Evolutionary conservation across 1,139 yeast genomes (phyloP).

Genomic region (Geotrichum fermentans): DNA sequence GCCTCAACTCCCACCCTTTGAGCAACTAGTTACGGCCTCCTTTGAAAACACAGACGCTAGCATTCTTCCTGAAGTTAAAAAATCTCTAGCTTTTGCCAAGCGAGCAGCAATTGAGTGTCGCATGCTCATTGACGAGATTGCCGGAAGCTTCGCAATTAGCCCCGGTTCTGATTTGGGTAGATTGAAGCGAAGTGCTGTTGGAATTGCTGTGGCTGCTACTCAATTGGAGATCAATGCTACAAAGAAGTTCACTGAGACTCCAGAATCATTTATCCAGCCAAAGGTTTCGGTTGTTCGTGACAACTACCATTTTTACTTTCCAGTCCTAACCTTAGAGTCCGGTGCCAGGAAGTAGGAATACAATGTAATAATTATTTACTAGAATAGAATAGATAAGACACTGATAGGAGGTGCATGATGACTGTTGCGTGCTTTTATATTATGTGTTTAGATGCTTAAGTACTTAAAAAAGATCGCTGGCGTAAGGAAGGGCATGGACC

Average conservation of each 20-base stretch:
- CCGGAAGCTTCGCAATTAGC: conserved; percentile 21
- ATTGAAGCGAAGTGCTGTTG: conserved; percentile 35
- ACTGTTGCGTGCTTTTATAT: background rate
- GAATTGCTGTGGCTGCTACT: conserved; percentile 30
- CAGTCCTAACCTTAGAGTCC: conserved; percentile 28
- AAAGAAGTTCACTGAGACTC: background rate
- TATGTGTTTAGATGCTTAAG: conserved; percentile 11
- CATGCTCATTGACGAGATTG: conserved; percentile 25
- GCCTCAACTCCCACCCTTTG: conserved; percentile 43
- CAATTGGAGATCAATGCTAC: conserved; percentile 8
- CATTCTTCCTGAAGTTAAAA: background rate
- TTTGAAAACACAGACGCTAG: background rate
- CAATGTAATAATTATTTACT: conserved; percentile 2
- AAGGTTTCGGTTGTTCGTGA: conserved; percentile 23
- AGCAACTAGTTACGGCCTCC: background rate
- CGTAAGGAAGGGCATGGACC: conserved; percentile 79
- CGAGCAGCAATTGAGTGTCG: conserved; percentile 20
- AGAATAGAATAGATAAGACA: background rate
- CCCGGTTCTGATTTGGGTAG: conserved; percentile 30
- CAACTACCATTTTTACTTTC: conserved; percentile 36
- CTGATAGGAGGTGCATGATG: conserved; percentile 1
- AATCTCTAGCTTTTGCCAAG: conserved; percentile 4
- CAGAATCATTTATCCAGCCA: conserved; percentile 12
- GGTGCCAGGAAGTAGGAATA: background rate
- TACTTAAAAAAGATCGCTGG: conserved; percentile 66